phyloP scores from a whole-genome alignment of 306 rosid species.

The Calophaca sinica region DNA sequence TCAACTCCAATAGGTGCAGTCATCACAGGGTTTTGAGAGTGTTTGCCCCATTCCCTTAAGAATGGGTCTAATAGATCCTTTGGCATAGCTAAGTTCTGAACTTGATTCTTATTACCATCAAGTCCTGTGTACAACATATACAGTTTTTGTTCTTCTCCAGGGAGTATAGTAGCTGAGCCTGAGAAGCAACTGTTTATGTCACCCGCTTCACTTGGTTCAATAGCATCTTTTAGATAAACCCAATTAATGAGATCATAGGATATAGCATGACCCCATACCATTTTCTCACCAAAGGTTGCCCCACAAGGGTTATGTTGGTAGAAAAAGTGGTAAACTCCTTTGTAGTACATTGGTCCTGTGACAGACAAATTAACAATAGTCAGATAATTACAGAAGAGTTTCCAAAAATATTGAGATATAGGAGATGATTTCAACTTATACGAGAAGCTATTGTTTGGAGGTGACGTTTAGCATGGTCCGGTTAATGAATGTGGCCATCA shows the following conservation, averaged over 20 bases:
- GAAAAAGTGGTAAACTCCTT: constrained; percentile 66
- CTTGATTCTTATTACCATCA: constrained; percentile 45
- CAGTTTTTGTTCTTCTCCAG: constrained; percentile 42
- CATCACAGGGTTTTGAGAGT: constrained; percentile 58
- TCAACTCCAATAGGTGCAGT: constrained; percentile 50
- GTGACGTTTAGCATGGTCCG: too few relatives aligned
- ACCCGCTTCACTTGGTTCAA: constrained; percentile 23
- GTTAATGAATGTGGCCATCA: too few relatives aligned
- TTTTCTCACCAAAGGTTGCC: constrained; percentile 53
- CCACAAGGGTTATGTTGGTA: constrained; percentile 63
- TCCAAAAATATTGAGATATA: too few relatives aligned
- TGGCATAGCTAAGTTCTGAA: constrained; percentile 57
- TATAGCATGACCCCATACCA: constrained; percentile 66
- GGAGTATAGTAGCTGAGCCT: constrained; percentile 61
- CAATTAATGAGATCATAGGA: constrained; percentile 46
- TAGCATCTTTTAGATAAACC: constrained; percentile 19
- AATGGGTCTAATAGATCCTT: constrained; percentile 58
- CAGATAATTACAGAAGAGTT: too few relatives aligned
- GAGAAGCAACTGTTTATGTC: constrained; percentile 64
- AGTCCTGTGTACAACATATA: constrained; percentile 58
- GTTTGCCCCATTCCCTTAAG: constrained; percentile 60
- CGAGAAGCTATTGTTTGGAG: too few relatives aligned
- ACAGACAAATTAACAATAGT: background rate
- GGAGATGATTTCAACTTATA: too few relatives aligned
- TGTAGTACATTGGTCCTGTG: constrained; percentile 62